These are phyloP conservation scores for Globisporangium parvum DNA, from an alignment of 352 stramenopile genomes.

Conservation along the genomic window DNA sequence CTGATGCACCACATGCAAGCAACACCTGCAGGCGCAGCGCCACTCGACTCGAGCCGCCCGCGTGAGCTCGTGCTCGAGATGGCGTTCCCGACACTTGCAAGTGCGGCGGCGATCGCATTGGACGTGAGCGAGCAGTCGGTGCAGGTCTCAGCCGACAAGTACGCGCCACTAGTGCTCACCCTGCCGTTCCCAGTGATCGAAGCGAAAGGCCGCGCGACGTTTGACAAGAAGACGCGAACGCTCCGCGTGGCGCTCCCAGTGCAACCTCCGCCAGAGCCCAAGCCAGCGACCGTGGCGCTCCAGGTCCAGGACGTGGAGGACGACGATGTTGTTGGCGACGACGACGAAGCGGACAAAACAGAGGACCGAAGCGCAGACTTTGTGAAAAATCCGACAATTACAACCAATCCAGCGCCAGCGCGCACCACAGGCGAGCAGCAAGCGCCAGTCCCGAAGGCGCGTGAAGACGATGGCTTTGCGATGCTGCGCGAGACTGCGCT, in stretches of 20 bases:
- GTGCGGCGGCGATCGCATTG: slow-evolving; percentile 51
- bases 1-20: slow-evolving; percentile 69
- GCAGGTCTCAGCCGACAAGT: slow-evolving; percentile 32
- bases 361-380: neutral
- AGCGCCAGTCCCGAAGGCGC: slow-evolving; percentile 1
- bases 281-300: slow-evolving; percentile 21
- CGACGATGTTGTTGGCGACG: slow-evolving; percentile 5
- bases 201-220: slow-evolving; percentile 69
- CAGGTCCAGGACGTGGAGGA: slow-evolving; percentile 32
- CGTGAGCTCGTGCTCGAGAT: slow-evolving; percentile 67
- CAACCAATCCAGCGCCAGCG: neutral
- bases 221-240: slow-evolving; percentile 72
- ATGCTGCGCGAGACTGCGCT: slow-evolving; percentile 58
- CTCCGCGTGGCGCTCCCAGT: slow-evolving; percentile 81
- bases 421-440: neutral
- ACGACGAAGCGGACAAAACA: neutral
- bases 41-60: slow-evolving; percentile 31
- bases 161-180: slow-evolving; percentile 43
- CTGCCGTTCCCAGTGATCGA: slow-evolving; percentile 79
- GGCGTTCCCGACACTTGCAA: slow-evolving; percentile 45
- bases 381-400: neutral
- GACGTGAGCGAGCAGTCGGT: slow-evolving; percentile 57
- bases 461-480: slow-evolving; percentile 37
- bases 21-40: slow-evolving; percentile 25
- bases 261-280: slow-evolving; percentile 33